Percentiles rank a stretch among this genome's conserved stretches.
Evolutionary conservation across 495 filamentous ascomycete genomes (phyloP).

Genomic region (Ascodesmis nigricans): DNA sequence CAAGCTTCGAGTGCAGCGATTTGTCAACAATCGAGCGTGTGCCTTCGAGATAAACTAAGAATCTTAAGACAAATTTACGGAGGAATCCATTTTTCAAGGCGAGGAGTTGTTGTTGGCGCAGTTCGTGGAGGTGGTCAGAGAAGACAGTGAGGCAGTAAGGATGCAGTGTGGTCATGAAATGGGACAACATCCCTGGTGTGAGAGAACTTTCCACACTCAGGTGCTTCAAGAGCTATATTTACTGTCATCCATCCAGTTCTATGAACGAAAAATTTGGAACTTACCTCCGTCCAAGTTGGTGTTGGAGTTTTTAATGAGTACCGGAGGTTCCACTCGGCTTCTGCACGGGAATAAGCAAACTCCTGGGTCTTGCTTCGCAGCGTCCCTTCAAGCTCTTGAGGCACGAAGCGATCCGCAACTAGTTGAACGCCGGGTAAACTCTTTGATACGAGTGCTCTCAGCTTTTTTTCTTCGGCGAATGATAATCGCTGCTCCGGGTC

Average conservation of each 20-base stretch:
- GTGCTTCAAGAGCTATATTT: conserved; percentile 8
- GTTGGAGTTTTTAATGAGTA: no score
- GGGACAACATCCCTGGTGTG: not conserved
- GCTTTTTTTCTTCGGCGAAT: conserved; percentile 8
- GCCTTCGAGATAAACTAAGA: conserved; percentile 10
- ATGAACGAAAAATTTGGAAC: no score
- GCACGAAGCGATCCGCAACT: conserved; percentile 10
- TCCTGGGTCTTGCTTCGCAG: no score
- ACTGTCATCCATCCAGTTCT: no score
- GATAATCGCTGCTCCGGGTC: conserved; percentile 10
- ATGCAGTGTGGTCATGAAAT: conserved; percentile 9
- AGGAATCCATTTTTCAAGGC: conserved; percentile 8
- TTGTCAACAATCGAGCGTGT: conserved; percentile 8
- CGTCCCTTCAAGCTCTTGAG: conserved; percentile 12
- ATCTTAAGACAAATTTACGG: conserved; percentile 14
- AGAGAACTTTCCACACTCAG: not conserved
- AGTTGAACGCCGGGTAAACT: conserved; percentile 7
- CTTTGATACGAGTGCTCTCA: conserved; percentile 8
- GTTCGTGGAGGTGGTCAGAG: conserved; percentile 6
- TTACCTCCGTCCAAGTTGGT: no score
- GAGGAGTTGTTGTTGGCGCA: conserved; percentile 5
- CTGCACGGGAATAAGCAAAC: no score
- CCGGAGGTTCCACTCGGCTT: no score
- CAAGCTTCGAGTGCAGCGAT: conserved; percentile 11
- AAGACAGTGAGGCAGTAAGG: conserved; percentile 7